Conservation (phyloP, 2,329 filamentous ascomycete species). For the Dactylellina leptospora region DNA sequence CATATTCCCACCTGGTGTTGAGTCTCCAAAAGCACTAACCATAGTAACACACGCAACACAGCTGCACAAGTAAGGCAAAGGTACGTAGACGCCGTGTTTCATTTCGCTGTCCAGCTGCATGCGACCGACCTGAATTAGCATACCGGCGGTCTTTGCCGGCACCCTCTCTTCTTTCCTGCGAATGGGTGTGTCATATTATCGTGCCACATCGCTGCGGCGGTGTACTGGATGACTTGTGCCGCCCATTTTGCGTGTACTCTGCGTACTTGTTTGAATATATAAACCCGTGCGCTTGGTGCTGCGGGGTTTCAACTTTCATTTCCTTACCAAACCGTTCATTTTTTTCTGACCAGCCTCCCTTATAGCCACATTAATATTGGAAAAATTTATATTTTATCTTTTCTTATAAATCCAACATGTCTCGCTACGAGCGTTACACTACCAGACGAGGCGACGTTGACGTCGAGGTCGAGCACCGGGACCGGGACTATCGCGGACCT, state of each 20-base stretch:
- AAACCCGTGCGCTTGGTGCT: background rate
- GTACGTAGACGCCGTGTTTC: conserved; percentile 19
- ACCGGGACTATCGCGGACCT: conserved; percentile 38
- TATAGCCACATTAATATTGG: no score
- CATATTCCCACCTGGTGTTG: conserved; percentile 13
- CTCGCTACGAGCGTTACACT: conserved; percentile 37
- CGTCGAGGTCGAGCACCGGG: conserved; percentile 49
- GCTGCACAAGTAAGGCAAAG: conserved; percentile 17
- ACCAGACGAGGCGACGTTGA: conserved; percentile 43
- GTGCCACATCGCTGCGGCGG: conserved; percentile 18
- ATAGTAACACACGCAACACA: conserved; percentile 21
- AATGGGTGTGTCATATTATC: conserved; percentile 17
- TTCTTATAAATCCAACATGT: conserved; percentile 8
- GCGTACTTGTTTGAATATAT: background rate
- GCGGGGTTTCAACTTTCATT: background rate
- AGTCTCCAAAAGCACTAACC: background rate
- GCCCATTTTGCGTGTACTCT: background rate
- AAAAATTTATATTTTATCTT: background rate
- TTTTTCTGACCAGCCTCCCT: no score
- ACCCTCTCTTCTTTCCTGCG: conserved; percentile 6
- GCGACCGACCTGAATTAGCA: conserved; percentile 1
- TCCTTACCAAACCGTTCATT: no score
- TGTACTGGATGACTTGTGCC: background rate
- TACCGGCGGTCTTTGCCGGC: background rate
- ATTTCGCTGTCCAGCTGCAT: conserved; percentile 5